Percentiles rank a stretch among this genome's conserved stretches.
phyloP scores from a whole-genome alignment of 305 asterid genomes.

The Solanum hybrid region DNA sequence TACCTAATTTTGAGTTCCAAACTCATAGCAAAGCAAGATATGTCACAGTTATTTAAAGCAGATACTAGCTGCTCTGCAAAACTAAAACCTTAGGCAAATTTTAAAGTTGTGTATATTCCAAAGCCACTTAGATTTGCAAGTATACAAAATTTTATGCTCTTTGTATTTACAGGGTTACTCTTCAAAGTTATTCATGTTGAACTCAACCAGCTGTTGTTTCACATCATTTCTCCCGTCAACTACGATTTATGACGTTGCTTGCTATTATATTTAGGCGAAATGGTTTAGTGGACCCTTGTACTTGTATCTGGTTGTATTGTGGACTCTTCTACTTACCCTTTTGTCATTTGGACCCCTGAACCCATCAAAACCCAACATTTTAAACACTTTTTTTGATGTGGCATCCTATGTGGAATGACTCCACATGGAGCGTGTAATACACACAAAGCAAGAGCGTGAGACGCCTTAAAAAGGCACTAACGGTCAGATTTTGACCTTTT shows the following conservation, averaged over 20 bases:
- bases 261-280: neutral
- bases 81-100: neutral
- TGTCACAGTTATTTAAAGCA: neutral
- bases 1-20: neutral
- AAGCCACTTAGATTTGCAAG: neutral
- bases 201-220: neutral
- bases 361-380: neutral
- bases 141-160: neutral
- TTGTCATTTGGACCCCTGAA: neutral
- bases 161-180: neutral
- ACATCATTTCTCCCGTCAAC: neutral
- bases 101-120: neutral
- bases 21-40: neutral
- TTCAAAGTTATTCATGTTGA: neutral
- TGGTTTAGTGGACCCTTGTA: neutral
- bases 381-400: neutral
- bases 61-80: neutral
- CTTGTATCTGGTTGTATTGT: neutral
- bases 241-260: neutral
- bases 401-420: neutral
- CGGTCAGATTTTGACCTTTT: neutral
- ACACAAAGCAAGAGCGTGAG: neutral
- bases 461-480: neutral
- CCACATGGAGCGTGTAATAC: neutral
- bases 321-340: neutral